A percentile compares a stretch with the other conserved stretches of the same genome.
These are phyloP conservation scores for Millerozyma acaciae DNA, from an alignment of 805 yeast genomes.

Conservation along the genomic window DNA sequence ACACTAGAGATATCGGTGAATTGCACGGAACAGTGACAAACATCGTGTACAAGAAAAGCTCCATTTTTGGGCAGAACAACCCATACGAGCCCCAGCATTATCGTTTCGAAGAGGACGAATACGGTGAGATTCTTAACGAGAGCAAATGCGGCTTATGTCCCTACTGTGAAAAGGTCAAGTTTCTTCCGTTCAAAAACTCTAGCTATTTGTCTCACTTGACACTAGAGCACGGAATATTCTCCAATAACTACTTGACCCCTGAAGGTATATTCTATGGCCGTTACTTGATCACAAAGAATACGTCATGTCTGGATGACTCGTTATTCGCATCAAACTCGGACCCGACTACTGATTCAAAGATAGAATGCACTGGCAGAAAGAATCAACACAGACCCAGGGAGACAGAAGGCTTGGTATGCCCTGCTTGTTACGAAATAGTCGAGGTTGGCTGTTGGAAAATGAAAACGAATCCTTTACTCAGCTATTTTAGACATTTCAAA, in stretches of 20 bases:
- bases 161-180: slow-evolving; percentile 25
- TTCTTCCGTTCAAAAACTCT: slow-evolving; percentile 30
- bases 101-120: slow-evolving; percentile 22
- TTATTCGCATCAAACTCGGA: not conserved
- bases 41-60: slow-evolving; percentile 20
- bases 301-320: not conserved
- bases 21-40: slow-evolving; percentile 15
- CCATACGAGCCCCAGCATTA: slow-evolving; percentile 32
- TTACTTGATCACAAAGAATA: slow-evolving; percentile 19
- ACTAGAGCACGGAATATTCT: slow-evolving; percentile 30
- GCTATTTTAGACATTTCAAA: slow-evolving; percentile 29
- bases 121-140: slow-evolving; percentile 18
- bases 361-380: slow-evolving; percentile 3
- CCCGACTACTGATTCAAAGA: slow-evolving; percentile 8
- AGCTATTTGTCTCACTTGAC: slow-evolving; percentile 32
- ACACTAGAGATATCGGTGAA: slow-evolving; percentile 10
- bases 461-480: slow-evolving; percentile 23
- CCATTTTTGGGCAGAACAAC: slow-evolving; percentile 14
- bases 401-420: slow-evolving; percentile 24
- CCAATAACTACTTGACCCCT: slow-evolving; percentile 28
- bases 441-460: slow-evolving; percentile 28
- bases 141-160: slow-evolving; percentile 32
- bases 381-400: slow-evolving; percentile 13
- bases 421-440: slow-evolving; percentile 22
- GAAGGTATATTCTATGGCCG: slow-evolving; percentile 27